A percentile compares a stretch with the other conserved stretches of the same genome.
Evolutionary conservation across 2,329 filamentous ascomycete genomes (phyloP).

Genomic region (Nemania diffusa): DNA sequence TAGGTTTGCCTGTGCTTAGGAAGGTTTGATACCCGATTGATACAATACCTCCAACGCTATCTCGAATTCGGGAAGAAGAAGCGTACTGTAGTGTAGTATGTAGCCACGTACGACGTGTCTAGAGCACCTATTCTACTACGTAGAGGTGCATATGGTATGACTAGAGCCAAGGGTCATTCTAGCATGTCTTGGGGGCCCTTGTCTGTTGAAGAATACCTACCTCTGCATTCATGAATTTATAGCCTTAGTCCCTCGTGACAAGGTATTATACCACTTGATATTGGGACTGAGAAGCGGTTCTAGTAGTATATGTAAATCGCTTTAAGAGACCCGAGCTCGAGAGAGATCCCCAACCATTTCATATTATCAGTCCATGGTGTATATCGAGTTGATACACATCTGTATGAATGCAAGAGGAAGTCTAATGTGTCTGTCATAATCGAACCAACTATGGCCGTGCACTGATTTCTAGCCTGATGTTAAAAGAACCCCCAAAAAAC

Average conservation of each 20-base stretch:
- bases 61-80: not conserved
- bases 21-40: conserved; percentile 8
- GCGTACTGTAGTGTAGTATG: not conserved
- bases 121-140: not conserved
- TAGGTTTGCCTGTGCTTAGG: not conserved
- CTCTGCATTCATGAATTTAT: not conserved
- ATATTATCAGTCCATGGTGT: not conserved
- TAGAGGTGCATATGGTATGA: conserved; percentile 10
- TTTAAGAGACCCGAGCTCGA: not conserved
- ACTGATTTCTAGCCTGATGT: not conserved
- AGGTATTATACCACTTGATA: not conserved
- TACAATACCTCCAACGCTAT: not conserved
- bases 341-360: not conserved
- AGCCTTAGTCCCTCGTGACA: not conserved
- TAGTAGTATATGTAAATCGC: not conserved
- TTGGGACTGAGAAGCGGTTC: not conserved
- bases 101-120: not conserved
- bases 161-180: not conserved
- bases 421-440: too few relatives aligned
- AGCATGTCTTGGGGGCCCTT: not conserved
- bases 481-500: not conserved
- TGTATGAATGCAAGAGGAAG: not conserved
- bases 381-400: not conserved
- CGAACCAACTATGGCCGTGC: not conserved
- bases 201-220: not conserved